Conservation (phyloP, 129 eudicot species). For the Cynara cardunculus region DNA sequence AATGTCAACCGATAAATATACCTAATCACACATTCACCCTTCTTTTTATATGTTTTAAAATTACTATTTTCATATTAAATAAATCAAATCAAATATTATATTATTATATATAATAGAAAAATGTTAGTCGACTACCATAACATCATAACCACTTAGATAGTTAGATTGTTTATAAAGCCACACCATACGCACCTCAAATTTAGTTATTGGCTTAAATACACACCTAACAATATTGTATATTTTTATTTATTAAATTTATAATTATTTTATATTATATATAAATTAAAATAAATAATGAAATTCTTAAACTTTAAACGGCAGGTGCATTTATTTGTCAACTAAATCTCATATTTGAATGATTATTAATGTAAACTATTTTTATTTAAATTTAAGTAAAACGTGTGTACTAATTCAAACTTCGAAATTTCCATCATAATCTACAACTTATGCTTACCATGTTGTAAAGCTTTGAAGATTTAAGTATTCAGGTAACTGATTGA, state of each 20-base stretch:
- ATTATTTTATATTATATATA: neutral
- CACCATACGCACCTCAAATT: neutral
- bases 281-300: neutral
- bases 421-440: too few relatives aligned
- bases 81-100: neutral
- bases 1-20: too few relatives aligned
- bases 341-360: neutral
- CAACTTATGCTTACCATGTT: too few relatives aligned
- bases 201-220: neutral
- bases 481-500: too few relatives aligned
- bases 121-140: neutral
- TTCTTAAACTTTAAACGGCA: neutral
- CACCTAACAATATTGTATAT: neutral
- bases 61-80: too few relatives aligned
- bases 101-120: neutral
- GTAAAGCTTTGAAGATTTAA: too few relatives aligned
- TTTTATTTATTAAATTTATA: neutral
- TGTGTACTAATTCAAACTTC: neutral
- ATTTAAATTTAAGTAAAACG: neutral
- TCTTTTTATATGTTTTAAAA: too few relatives aligned
- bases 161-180: conserved; percentile 1
- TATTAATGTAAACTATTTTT: too few relatives aligned
- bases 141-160: neutral
- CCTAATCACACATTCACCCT: neutral
- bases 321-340: neutral